These are phyloP conservation scores for Asterionellopsis glacialis DNA, from an alignment of 108 stramenopile genomes.

Conservation along the genomic window DNA sequence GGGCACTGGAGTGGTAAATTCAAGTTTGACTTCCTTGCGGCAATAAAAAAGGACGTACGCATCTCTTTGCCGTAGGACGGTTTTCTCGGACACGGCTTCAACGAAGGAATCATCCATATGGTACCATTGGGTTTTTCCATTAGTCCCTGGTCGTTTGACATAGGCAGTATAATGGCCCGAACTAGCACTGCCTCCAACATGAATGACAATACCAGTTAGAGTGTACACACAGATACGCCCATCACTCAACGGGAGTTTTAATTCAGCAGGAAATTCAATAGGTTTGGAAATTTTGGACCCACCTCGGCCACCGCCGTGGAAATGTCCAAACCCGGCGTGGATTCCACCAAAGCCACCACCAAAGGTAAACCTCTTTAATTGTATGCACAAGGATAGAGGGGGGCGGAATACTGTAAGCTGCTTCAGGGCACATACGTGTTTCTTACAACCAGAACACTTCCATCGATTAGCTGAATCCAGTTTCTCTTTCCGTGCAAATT, in stretches of 20 bases:
- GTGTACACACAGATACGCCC: conserved; percentile 57
- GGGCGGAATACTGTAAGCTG: conserved; percentile 73
- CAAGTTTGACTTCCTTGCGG: conserved; percentile 72
- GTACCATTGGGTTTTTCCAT: conserved; percentile 49
- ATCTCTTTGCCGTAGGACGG: conserved; percentile 63
- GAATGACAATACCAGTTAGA: conserved; percentile 71
- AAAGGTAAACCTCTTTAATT: conserved; percentile 93
- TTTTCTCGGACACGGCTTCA: conserved; percentile 62
- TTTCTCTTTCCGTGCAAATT: conserved; percentile 80
- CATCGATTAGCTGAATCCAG: conserved; percentile 88
- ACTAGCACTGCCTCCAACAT: conserved; percentile 71
- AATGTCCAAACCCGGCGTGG: conserved; percentile 9
- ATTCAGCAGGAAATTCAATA: conserved; percentile 64
- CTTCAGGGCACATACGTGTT: conserved; percentile 75
- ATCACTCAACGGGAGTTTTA: conserved; percentile 75
- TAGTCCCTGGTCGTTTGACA: conserved; percentile 47
- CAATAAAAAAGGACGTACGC: conserved; percentile 81
- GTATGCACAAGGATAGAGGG: conserved; percentile 89
- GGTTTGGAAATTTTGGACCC: conserved; percentile 69
- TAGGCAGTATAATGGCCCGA: conserved; percentile 84
- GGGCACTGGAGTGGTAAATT: conserved; percentile 59
- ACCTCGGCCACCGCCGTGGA: conserved; percentile 30
- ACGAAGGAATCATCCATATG: conserved; percentile 82
- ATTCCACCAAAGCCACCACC: conserved; percentile 36
- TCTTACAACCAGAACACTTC: conserved; percentile 87